Percentiles rank a stretch among this genome's conserved stretches.
Evolutionary conservation across 495 filamentous ascomycete genomes (phyloP).

Genomic region (Hamigera avellanea): DNA sequence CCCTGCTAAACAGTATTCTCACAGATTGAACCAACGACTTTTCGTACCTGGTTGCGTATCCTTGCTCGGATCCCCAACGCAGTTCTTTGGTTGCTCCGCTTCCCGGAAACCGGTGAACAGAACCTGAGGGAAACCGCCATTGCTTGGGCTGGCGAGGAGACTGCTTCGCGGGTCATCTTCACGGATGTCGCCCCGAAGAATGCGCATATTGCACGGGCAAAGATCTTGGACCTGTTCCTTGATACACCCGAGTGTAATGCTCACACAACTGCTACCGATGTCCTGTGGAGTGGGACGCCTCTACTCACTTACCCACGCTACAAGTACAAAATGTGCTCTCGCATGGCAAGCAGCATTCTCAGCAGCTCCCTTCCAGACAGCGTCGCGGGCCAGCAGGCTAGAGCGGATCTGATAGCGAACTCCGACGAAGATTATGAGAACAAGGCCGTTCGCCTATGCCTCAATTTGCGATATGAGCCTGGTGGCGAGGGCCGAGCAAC

Average conservation of each 20-base stretch:
- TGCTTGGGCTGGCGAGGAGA: constrained; percentile 73
- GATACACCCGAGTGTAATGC: constrained; percentile 98
- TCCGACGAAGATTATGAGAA: constrained; percentile 76
- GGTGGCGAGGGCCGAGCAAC: constrained; percentile 41
- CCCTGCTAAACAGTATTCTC: constrained; percentile 2
- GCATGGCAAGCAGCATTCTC: constrained; percentile 93
- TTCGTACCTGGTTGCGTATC: constrained; percentile 93
- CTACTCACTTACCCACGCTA: constrained; percentile 90
- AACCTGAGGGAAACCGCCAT: constrained; percentile 72
- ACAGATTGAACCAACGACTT: constrained; percentile 95
- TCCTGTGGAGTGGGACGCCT: constrained; percentile 92
- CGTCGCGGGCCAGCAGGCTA: constrained; percentile 53
- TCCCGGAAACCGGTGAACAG: constrained; percentile 84
- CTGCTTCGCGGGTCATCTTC: constrained; percentile 87
- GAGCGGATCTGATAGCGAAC: constrained; percentile 61
- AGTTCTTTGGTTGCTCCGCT: constrained; percentile 90
- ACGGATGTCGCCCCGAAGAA: constrained; percentile 95
- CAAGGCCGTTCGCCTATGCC: constrained; percentile 63
- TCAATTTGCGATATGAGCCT: constrained; percentile 48
- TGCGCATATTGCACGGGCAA: constrained; percentile 84
- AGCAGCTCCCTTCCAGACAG: constrained; percentile 72
- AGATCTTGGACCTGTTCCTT: constrained; percentile 87
- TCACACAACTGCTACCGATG: constrained; percentile 93
- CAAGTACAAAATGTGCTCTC: constrained; percentile 96
- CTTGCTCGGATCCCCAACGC: constrained; percentile 78